Evolutionary conservation across 371 early-diverging fungal genomes (phyloP), one percentile per base, ranked within the genome.

Genomic region (Circinella umbellata): DNA sequence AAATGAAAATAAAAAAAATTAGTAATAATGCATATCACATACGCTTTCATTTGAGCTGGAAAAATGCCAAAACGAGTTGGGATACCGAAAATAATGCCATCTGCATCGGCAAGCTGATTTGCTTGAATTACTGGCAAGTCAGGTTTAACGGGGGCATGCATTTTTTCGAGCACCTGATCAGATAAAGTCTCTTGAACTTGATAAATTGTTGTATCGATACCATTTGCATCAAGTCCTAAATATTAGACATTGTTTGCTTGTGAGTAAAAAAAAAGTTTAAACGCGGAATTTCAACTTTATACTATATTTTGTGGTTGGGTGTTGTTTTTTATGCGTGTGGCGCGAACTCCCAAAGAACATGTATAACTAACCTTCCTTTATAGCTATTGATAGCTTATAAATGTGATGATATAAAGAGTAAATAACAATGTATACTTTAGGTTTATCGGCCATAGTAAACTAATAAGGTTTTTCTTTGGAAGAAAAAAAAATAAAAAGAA

Each of bases 41-140:
- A 78, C 54, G 92, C 74, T 71, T 92, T 91, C 72, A 95, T 77
- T 63, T 95, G 96, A 17, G 94, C 90, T 0, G 94, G 90, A 15
- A 90, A 71, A n/a, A 70, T 75, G 17, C 95, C 94, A 72, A 87
- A 95, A 4, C 93, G 79, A 37, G 75, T 75, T 4, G 75, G 75
- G 64, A 94, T 78, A 10, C 95, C 95, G 72, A 95, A 92, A 27
- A 95, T 70, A 70, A 93, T 73, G 2, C 92, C 96, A 76, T 96
- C 96, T 1, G 91, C 85, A 57, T 92, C 83, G 8, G 76, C 70
- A 2, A 95, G 73, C 15, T 88, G 80, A 49, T 78, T 82, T 9
- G 88, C 78, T 6, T 80, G 83, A 53, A 92, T 85, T 49, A 86
- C 74, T 7, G 95, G 94, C 13, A 93, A 67, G 63, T 87, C 81